A percentile compares a stretch with the other conserved stretches of the same genome.
Evolutionary conservation across 495 filamentous ascomycete genomes (phyloP).

Genomic region (Chaetomidium leptoderma): DNA sequence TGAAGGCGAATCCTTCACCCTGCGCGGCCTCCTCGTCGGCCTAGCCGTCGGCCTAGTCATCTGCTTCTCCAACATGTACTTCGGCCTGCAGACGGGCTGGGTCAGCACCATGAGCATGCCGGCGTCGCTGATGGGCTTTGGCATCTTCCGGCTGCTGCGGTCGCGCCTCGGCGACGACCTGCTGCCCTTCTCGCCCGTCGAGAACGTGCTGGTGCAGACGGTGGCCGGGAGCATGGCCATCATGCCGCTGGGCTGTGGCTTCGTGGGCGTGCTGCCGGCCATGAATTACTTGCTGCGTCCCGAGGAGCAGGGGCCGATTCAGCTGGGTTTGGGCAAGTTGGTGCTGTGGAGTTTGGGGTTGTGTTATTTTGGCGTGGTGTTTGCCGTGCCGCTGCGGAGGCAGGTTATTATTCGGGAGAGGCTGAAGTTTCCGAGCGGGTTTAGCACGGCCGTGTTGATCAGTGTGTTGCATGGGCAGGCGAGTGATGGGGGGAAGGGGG

Average conservation of each 20-base stretch:
- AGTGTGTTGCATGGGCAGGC: slow-evolving; percentile 71
- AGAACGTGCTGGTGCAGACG: slow-evolving; percentile 96
- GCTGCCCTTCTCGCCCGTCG: slow-evolving; percentile 84
- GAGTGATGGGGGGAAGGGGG: slow-evolving; percentile 13
- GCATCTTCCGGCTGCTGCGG: slow-evolving; percentile 74
- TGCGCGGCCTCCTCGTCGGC: slow-evolving; percentile 74
- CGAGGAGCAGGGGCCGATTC: slow-evolving; percentile 72
- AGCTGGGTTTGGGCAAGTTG: slow-evolving; percentile 66
- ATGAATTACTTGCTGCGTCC: slow-evolving; percentile 76
- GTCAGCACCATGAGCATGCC: slow-evolving; percentile 72
- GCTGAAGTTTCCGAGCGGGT: slow-evolving; percentile 89
- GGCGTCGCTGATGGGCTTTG: slow-evolving; percentile 90
- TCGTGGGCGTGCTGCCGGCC: slow-evolving; percentile 82
- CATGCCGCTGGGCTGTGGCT: slow-evolving; percentile 94
- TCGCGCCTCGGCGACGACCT: slow-evolving; percentile 53
- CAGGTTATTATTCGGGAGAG: slow-evolving; percentile 92
- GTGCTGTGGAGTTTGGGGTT: slow-evolving; percentile 87
- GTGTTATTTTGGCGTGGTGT: slow-evolving; percentile 93
- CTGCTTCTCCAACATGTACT: slow-evolving; percentile 95
- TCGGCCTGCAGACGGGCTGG: slow-evolving; percentile 97
- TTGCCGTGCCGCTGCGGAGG: slow-evolving; percentile 70
- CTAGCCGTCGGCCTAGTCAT: slow-evolving; percentile 82
- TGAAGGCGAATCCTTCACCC: slow-evolving; percentile 56
- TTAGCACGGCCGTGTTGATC: slow-evolving; percentile 92
- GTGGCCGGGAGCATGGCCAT: slow-evolving; percentile 93